phyloP scores from a whole-genome alignment of 2,329 filamentous ascomycete genomes.

The Scedosporium apiospermum region DNA sequence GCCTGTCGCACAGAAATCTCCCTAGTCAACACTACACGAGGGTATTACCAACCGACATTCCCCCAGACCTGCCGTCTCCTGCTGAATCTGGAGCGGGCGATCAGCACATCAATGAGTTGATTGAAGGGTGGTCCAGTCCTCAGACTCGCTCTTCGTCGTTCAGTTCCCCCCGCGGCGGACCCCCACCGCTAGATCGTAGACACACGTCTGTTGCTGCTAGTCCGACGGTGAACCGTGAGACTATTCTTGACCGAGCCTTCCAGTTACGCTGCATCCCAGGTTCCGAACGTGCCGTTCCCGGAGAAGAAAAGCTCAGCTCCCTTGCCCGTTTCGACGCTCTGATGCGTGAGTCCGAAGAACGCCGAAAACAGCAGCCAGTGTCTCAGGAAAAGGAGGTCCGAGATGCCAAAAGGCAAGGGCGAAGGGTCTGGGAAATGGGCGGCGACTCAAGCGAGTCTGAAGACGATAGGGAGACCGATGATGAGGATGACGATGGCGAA shows the following conservation, averaged over 20 bases:
- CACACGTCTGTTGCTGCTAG: slow-evolving; percentile 30
- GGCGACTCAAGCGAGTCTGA: slow-evolving; percentile 31
- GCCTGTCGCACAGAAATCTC: slow-evolving; percentile 22
- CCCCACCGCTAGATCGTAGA: slow-evolving; percentile 40
- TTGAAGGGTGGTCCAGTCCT: slow-evolving; percentile 51
- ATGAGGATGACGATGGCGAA: slow-evolving; percentile 26
- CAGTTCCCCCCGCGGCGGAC: slow-evolving; percentile 44
- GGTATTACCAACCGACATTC: slow-evolving; percentile 43
- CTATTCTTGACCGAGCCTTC: slow-evolving; percentile 58
- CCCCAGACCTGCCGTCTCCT: slow-evolving; percentile 45
- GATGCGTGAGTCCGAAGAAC: slow-evolving; percentile 51
- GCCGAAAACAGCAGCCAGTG: slow-evolving; percentile 30
- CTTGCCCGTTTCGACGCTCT: slow-evolving; percentile 56
- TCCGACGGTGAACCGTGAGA: slow-evolving; percentile 48
- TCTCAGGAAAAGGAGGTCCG: slow-evolving; percentile 16
- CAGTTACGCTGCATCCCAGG: slow-evolving; percentile 54
- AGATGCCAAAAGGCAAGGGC: slow-evolving; percentile 11
- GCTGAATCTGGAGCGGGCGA: slow-evolving; percentile 38
- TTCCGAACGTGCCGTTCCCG: slow-evolving; percentile 41
- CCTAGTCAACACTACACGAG: slow-evolving; percentile 40
- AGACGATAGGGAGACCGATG: slow-evolving; percentile 20
- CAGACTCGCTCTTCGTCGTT: slow-evolving; percentile 45
- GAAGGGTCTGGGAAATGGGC: slow-evolving; percentile 29
- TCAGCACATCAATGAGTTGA: slow-evolving; percentile 44
- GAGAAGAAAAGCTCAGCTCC: slow-evolving; percentile 55